Conservation (phyloP, 257 asterid genomes). For the Cruciata laevipes region DNA sequence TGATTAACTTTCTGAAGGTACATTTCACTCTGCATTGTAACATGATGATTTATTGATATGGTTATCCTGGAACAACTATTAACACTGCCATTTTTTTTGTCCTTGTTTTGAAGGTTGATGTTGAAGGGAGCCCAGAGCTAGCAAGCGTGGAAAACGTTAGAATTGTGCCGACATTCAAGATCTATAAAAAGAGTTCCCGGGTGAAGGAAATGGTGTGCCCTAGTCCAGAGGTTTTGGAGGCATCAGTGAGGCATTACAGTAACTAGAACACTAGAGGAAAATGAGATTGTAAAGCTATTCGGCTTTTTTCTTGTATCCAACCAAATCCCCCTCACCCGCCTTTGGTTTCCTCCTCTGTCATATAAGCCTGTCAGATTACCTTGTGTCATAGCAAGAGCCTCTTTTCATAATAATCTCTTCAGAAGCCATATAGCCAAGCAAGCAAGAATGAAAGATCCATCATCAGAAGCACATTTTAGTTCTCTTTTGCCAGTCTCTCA, state of each 20-base stretch:
- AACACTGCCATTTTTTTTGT: background rate
- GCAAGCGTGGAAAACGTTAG: constrained; percentile 65
- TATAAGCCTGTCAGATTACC: constrained; percentile 16
- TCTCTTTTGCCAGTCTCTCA: constrained; percentile 30
- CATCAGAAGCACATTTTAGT: constrained; percentile 34
- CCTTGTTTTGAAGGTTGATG: constrained; percentile 52
- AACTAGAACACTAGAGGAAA: constrained; percentile 14
- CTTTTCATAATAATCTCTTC: constrained; percentile 39
- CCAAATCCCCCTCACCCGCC: constrained; percentile 13
- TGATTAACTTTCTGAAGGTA: constrained; percentile 79
- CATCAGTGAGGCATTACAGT: constrained; percentile 77
- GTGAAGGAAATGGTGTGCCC: constrained; percentile 85
- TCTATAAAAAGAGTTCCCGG: constrained; percentile 51
- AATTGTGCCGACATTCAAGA: constrained; percentile 71
- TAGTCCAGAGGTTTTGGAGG: constrained; percentile 68
- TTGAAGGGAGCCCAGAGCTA: constrained; percentile 49
- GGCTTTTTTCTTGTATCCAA: constrained; percentile 13
- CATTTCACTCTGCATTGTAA: background rate
- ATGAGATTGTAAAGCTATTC: constrained; percentile 13
- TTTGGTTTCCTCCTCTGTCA: constrained; percentile 14
- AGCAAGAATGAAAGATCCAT: constrained; percentile 17
- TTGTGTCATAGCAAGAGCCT: constrained; percentile 36
- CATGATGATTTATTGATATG: background rate
- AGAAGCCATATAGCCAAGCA: constrained; percentile 19
- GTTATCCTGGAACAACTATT: background rate